phyloP scores from a whole-genome alignment of 345 rosid species.

The Murraya paniculata region DNA sequence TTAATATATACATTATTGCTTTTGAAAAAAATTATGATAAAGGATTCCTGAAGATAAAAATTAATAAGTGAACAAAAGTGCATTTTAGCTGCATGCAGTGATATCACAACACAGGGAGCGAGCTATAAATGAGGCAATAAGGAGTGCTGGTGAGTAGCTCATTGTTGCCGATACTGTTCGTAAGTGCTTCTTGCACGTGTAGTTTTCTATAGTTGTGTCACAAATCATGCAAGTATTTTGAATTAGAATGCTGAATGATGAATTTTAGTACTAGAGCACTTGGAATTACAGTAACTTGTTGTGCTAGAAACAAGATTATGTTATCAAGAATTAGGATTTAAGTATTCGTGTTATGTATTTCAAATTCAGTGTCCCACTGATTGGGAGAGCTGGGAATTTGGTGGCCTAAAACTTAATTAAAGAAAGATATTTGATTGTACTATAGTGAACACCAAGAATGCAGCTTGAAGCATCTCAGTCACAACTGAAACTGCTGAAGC shows the following conservation, averaged over 20 bases:
- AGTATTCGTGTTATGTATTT: background rate
- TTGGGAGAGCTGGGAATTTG: background rate
- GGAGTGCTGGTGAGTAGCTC: background rate
- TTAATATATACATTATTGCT: background rate
- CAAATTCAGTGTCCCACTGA: too few relatives aligned
- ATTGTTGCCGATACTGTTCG: too few relatives aligned
- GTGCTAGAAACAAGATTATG: background rate
- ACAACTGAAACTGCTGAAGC: too few relatives aligned
- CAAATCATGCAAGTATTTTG: background rate
- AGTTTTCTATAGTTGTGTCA: background rate
- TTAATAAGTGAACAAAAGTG: too few relatives aligned
- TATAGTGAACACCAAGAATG: background rate
- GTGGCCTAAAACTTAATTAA: background rate
- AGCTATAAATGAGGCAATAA: constrained; percentile 27
- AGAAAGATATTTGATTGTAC: background rate
- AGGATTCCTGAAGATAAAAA: too few relatives aligned
- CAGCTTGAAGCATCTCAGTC: too few relatives aligned
- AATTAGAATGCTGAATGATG: background rate
- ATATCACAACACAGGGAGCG: constrained; percentile 35
- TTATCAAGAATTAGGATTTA: background rate
- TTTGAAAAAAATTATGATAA: too few relatives aligned
- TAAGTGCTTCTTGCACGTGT: background rate
- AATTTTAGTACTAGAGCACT: background rate
- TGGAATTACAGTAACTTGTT: background rate
- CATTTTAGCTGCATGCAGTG: constrained; percentile 16